phyloP scores from a whole-genome alignment of 805 yeast species.

The Metschnikowia cubensis region DNA sequence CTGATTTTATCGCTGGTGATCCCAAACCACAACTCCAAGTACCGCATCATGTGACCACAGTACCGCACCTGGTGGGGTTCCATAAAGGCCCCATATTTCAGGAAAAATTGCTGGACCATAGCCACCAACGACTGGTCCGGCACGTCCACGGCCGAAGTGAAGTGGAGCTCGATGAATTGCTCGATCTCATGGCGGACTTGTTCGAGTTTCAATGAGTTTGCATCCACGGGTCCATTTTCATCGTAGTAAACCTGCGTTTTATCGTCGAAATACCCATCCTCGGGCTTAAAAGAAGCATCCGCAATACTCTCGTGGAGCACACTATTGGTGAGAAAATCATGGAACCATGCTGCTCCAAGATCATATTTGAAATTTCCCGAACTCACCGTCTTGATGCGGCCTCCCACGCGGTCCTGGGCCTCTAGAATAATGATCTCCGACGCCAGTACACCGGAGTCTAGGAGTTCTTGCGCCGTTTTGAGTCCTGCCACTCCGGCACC shows the following conservation, averaged over 20 bases:
- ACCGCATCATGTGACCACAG: slow-evolving; percentile 51
- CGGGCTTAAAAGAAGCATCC: slow-evolving; percentile 13
- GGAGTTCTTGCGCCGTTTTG: slow-evolving; percentile 24
- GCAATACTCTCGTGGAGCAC: slow-evolving; percentile 50
- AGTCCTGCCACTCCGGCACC: slow-evolving; percentile 28
- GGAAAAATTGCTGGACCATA: slow-evolving; percentile 45
- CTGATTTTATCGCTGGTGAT: slow-evolving; percentile 63
- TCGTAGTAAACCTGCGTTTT: slow-evolving; percentile 28
- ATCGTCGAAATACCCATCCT: slow-evolving; percentile 49
- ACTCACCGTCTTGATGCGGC: slow-evolving; percentile 20
- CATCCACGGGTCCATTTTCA: slow-evolving; percentile 31
- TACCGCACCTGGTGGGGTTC: slow-evolving; percentile 48
- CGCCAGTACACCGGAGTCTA: slow-evolving; percentile 15
- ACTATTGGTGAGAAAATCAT: slow-evolving; percentile 68
- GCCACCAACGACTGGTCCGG: slow-evolving; percentile 52
- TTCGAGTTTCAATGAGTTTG: slow-evolving; percentile 23
- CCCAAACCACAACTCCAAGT: slow-evolving; percentile 79
- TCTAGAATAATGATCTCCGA: slow-evolving; percentile 20
- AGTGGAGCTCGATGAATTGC: slow-evolving; percentile 55
- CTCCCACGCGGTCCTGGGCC: slow-evolving; percentile 24
- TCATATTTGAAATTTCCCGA: slow-evolving; percentile 45
- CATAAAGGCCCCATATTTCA: slow-evolving; percentile 43
- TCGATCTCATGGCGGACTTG: slow-evolving; percentile 52
- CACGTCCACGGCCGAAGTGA: slow-evolving; percentile 44
- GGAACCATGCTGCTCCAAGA: slow-evolving; percentile 92